These are phyloP conservation scores for Trichosporon coremiiforme DNA, from an alignment of 1,284 basidiomycete species.

Conservation along the genomic window DNA sequence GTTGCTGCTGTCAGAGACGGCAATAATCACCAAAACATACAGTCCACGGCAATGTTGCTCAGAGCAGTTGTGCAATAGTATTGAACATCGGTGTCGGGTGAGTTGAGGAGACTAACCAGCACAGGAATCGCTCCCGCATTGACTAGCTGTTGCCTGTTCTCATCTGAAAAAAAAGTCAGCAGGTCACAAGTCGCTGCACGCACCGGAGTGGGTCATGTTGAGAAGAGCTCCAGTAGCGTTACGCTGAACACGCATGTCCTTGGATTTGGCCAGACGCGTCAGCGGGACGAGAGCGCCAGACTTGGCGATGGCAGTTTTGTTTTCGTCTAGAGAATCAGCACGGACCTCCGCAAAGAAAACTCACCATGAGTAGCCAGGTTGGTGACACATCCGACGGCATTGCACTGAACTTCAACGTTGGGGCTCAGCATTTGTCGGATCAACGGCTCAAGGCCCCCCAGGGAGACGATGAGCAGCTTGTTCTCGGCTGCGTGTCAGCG, in stretches of 20 bases:
- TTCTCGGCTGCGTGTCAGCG: conserved; percentile 74
- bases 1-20: conserved; percentile 59
- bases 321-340: conserved; percentile 69
- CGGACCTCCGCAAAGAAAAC: conserved; percentile 40
- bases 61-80: conserved; percentile 99
- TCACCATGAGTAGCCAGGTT: conserved; percentile 96
- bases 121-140: conserved; percentile 98
- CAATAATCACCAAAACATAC: conserved; percentile 56
- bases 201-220: conserved; percentile 99
- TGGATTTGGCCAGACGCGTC: conserved; percentile 92
- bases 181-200: conserved; percentile 32
- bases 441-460: conserved; percentile 95
- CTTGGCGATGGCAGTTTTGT: conserved; percentile 99
- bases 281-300: conserved; percentile 96
- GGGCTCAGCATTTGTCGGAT: conserved; percentile 99
- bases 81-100: conserved; percentile 98
- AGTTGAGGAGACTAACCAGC: conserved; percentile 90
- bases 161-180: conserved; percentile 64
- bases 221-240: conserved; percentile 97
- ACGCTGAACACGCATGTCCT: conserved; percentile 98
- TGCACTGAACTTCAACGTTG: conserved; percentile 99
- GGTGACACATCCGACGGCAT: conserved; percentile 99
- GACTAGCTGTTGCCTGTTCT: conserved; percentile 97
- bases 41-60: conserved; percentile 97
- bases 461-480: conserved; percentile 97